Conservation (phyloP, 345 rosid species). For the Chamaenerion angustifolium region DNA sequence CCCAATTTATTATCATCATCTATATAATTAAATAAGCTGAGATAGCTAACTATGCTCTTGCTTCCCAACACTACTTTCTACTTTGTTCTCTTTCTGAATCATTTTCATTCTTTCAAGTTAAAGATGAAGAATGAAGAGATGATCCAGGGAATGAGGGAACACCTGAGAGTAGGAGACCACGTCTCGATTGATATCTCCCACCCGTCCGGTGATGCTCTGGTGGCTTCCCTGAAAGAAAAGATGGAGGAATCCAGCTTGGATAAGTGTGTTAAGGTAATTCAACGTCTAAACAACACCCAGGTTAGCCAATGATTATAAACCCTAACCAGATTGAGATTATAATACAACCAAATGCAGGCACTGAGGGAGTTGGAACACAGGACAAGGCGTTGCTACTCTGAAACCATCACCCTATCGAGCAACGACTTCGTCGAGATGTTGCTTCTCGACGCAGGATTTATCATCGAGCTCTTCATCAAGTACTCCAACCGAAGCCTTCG, state of each 20-base stretch:
- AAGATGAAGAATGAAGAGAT: neutral
- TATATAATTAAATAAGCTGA: no score
- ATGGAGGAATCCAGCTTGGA: constrained; percentile 30
- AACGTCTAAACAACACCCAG: no score
- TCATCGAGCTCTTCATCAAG: constrained; percentile 33
- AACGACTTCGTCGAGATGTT: constrained; percentile 28
- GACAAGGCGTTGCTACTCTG: constrained; percentile 22
- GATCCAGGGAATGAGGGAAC: neutral
- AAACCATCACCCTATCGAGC: neutral
- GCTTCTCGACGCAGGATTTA: constrained; percentile 37
- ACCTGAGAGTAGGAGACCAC: constrained; percentile 8
- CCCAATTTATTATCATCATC: no score
- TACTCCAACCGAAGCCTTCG: constrained; percentile 19
- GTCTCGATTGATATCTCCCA: constrained; percentile 16
- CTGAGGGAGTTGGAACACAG: constrained; percentile 25
- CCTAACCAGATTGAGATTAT: no score
- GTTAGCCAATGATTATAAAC: no score
- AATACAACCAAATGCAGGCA: constrained; percentile 8
- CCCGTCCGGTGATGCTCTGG: constrained; percentile 9
- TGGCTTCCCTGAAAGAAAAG: constrained; percentile 13
- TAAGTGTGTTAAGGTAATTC: constrained; percentile 10
- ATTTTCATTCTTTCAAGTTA: no score
- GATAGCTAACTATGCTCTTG: no score
- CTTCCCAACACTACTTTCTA: no score
- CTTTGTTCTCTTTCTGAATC: no score